These are phyloP conservation scores for Schizosaccharomyces japonicus DNA, from an alignment of 805 yeast species.

Conservation along the genomic window DNA sequence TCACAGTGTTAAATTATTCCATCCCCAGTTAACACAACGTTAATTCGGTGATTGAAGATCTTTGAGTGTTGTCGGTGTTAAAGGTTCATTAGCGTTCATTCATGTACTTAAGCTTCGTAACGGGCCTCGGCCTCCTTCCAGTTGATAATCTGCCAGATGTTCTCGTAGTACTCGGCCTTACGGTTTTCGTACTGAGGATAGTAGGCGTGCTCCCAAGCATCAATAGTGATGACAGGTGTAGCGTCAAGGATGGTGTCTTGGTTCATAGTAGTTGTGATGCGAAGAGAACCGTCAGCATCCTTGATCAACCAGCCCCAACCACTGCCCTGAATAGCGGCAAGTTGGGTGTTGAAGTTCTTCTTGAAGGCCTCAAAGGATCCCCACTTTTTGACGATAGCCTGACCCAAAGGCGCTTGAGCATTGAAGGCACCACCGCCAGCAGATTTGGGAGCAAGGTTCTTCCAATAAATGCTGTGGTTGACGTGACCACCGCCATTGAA, in stretches of 20 bases:
- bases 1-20: too few species aligned
- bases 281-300: conserved; percentile 52
- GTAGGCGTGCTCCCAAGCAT: conserved; percentile 83
- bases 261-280: conserved; percentile 58
- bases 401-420: conserved; percentile 24
- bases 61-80: too few species aligned
- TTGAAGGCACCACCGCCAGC: conserved; percentile 50
- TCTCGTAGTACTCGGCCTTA: conserved; percentile 76
- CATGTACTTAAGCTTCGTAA: conserved; percentile 29
- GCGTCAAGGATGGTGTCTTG: conserved; percentile 60
- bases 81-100: too few species aligned
- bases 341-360: conserved; percentile 30
- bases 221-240: conserved; percentile 65
- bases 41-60: too few species aligned
- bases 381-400: conserved; percentile 36
- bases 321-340: conserved; percentile 81
- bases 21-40: too few species aligned
- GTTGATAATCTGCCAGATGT: conserved; percentile 83
- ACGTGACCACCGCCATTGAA: conserved; percentile 84
- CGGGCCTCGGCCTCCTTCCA: conserved; percentile 77
- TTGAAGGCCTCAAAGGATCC: conserved; percentile 54
- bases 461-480: conserved; percentile 75
- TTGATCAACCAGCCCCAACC: conserved; percentile 88
- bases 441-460: conserved; percentile 53
- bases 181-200: conserved; percentile 81